Evolutionary conservation across 1,284 basidiomycete genomes (phyloP).

Genomic region (Rhodotorula sp.): DNA sequence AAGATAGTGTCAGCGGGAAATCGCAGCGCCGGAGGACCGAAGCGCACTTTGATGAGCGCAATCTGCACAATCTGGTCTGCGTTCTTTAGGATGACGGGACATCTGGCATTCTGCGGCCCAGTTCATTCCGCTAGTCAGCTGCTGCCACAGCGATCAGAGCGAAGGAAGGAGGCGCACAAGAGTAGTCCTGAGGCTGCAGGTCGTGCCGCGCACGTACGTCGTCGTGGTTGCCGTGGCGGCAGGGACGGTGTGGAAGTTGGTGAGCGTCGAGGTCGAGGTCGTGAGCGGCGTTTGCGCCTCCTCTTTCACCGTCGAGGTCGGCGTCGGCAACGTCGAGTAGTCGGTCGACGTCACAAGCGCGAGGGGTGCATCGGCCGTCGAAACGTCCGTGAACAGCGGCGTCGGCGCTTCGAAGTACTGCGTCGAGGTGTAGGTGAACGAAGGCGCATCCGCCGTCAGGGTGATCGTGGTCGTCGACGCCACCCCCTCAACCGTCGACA

Average conservation of each 20-base stretch:
- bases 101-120: background rate
- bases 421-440: background rate
- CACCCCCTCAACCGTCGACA: background rate
- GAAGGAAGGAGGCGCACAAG: background rate
- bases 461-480: background rate
- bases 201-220: background rate
- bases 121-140: background rate
- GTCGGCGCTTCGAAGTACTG: background rate
- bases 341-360: background rate
- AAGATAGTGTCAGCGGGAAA: background rate
- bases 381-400: background rate
- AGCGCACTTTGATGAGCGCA: background rate
- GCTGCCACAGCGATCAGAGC: background rate
- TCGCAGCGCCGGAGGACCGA: background rate
- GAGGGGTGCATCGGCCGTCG: background rate
- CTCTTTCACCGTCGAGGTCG: background rate
- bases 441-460: background rate
- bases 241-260: background rate
- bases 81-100: background rate
- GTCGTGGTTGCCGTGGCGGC: background rate
- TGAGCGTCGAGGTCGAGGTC: background rate
- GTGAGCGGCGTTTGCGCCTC: background rate
- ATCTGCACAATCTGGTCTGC: background rate
- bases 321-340: background rate
- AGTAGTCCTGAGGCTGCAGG: background rate